Conservation (phyloP, 768 basidiomycete genomes). For the Kwoniella sp. region DNA sequence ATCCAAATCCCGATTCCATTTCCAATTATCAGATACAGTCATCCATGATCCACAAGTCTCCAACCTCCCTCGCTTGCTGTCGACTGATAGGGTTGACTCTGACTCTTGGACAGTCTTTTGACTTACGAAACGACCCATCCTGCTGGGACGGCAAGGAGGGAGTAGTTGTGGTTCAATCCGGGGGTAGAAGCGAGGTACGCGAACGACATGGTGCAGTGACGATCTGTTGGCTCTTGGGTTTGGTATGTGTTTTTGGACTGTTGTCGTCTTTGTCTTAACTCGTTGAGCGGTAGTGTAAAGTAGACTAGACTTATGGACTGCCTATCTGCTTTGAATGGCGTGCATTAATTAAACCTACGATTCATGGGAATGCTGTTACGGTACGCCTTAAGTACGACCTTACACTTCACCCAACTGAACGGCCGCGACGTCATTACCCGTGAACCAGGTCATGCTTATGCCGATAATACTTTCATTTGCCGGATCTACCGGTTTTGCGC, state of each 20-base stretch:
- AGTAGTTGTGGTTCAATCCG: conserved; percentile 40
- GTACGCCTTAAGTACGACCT: too few species aligned
- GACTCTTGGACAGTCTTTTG: background rate
- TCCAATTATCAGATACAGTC: background rate
- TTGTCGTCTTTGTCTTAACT: background rate
- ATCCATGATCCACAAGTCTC: background rate
- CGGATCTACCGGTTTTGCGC: background rate
- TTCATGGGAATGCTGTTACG: too few species aligned
- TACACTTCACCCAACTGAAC: too few species aligned
- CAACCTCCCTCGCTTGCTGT: too few species aligned
- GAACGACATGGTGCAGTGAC: conserved; percentile 17
- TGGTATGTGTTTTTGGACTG: background rate
- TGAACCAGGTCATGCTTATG: too few species aligned
- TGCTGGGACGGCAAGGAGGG: conserved; percentile 40
- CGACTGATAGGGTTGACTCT: background rate
- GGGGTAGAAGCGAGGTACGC: conserved; percentile 30
- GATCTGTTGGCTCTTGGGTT: background rate
- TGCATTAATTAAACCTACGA: too few species aligned
- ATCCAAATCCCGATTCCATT: background rate
- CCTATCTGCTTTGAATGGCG: too few species aligned
- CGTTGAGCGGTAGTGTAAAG: background rate
- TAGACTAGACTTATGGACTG: background rate
- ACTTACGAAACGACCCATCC: conserved; percentile 43
- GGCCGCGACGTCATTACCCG: too few species aligned
- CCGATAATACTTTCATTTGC: background rate